phyloP scores from a whole-genome alignment of 306 rosid species.

The Hippophae gyantsensis region DNA sequence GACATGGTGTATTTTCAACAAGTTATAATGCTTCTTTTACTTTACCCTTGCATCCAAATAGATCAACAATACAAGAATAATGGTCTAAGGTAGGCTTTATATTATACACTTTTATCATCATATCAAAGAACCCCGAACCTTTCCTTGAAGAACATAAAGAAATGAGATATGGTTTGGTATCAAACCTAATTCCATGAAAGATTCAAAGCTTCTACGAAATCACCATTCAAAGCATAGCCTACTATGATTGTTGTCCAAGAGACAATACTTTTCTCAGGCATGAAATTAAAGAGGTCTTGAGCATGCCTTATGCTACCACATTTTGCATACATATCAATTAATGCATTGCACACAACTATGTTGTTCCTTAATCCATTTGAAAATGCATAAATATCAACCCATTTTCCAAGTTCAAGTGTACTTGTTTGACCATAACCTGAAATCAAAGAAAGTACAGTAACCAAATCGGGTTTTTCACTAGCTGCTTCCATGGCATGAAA shows the following conservation, averaged over 20 bases:
- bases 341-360: slow-evolving; percentile 50
- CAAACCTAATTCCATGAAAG: slow-evolving; percentile 36
- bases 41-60: slow-evolving; percentile 47
- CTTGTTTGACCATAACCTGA: slow-evolving; percentile 53
- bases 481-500: slow-evolving; percentile 49
- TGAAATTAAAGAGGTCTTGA: slow-evolving; percentile 29
- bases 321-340: slow-evolving; percentile 69
- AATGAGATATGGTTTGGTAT: slow-evolving; percentile 56
- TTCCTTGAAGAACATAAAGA: slow-evolving; percentile 66
- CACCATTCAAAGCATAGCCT: slow-evolving; percentile 61
- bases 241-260: slow-evolving; percentile 60
- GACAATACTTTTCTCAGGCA: slow-evolving; percentile 43
- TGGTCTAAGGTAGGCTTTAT: slow-evolving; percentile 52
- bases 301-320: slow-evolving; percentile 50
- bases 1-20: slow-evolving; percentile 38
- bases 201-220: slow-evolving; percentile 45
- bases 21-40: slow-evolving; percentile 51
- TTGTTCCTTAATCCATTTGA: slow-evolving; percentile 35
- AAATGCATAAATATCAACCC: slow-evolving; percentile 36
- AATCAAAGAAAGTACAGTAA: slow-evolving; percentile 48
- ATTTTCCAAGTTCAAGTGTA: slow-evolving; percentile 45
- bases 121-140: slow-evolving; percentile 39
- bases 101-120: slow-evolving; percentile 36
- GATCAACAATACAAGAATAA: slow-evolving; percentile 58
- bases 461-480: slow-evolving; percentile 47